Evolutionary conservation across 2,329 filamentous ascomycete species (phyloP), one percentile per base, ranked within the genome.

Genomic region (Ceratocystis huliohia): DNA sequence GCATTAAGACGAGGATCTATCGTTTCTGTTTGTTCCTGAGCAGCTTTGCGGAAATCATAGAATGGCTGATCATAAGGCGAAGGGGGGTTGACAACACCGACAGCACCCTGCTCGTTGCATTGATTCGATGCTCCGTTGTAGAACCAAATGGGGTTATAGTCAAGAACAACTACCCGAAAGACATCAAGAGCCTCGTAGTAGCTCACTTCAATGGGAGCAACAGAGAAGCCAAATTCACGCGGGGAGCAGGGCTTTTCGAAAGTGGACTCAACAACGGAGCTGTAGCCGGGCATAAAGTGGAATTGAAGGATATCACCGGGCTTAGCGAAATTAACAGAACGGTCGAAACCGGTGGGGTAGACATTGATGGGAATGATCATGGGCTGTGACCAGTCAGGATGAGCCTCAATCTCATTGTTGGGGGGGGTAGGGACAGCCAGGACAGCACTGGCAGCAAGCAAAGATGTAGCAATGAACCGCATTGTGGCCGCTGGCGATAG

Each of bases 241-340:
- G 37, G 78, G 66, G 72, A 8, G 74, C 79, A 81, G 20, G 78
- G 78, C 57, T 74, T 69, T 64, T 69, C 74, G 68, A 79, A 79
- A 71, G 71, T 74, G 15, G 20, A 10, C 48, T 53, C 20, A 28
- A 53, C 48, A 53, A 53, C 48, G 20, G 48, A 53, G 48, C 13
- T 53, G 7, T 25, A 10, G 20, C 48, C 48, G 13, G 8, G 8
- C 8, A 25, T 20, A 15, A 53, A 53, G 8, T 53, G 48, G 22
- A 53, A 44, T 15, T 63, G 61, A 15, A 53, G 8, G 8, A 25
- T 28, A 25, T 53, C 48, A 15, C 22, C 22, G 15, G 8, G 17
- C 7, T 3, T 22, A 20, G 48, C 48, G 2, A 0, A 10, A 13
- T 7, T 17, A 7, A 15, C n/a, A 7, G 30, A 22, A 20, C 1